Percentiles rank a stretch among this genome's conserved stretches.
phyloP scores from a whole-genome alignment of 306 rosid species.

The Coriaria nepalensis region DNA sequence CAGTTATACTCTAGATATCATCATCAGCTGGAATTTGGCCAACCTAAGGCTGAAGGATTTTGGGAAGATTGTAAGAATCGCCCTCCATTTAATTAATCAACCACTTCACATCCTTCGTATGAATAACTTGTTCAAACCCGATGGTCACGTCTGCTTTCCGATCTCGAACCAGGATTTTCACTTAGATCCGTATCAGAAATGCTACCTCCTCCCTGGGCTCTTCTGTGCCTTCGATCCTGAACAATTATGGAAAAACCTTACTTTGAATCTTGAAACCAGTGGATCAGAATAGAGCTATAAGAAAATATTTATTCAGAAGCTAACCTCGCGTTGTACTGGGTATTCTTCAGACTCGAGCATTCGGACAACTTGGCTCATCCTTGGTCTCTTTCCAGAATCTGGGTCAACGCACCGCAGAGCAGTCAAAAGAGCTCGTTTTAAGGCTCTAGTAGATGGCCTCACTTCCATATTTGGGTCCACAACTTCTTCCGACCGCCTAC shows the following conservation, averaged over 20 bases:
- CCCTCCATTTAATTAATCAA: slow-evolving; percentile 23
- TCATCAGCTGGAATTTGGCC: slow-evolving; percentile 15
- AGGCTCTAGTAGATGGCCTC: slow-evolving; percentile 73
- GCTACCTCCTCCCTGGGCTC: slow-evolving; percentile 46
- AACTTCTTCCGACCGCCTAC: slow-evolving; percentile 78
- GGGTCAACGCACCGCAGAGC: slow-evolving; percentile 92
- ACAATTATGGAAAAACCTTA: slow-evolving; percentile 5
- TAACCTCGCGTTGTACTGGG: slow-evolving; percentile 80
- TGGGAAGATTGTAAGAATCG: slow-evolving; percentile 16
- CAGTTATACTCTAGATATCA: slow-evolving; percentile 12
- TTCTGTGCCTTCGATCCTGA: slow-evolving; percentile 79
- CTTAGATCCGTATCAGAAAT: slow-evolving; percentile 70
- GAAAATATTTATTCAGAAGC: slow-evolving; percentile 6
- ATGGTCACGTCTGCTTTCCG: slow-evolving; percentile 39
- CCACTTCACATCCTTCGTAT: slow-evolving; percentile 20
- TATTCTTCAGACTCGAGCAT: slow-evolving; percentile 94
- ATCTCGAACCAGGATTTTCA: slow-evolving; percentile 48
- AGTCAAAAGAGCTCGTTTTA: slow-evolving; percentile 73
- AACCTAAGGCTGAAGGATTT: slow-evolving; percentile 29
- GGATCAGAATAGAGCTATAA: not conserved
- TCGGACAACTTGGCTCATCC: slow-evolving; percentile 82
- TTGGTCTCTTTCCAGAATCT: slow-evolving; percentile 86
- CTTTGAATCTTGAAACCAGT: not conserved
- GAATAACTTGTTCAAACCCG: slow-evolving; percentile 19
- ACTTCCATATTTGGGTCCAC: slow-evolving; percentile 75